Conservation (phyloP, 495 filamentous ascomycete species). For the Cetradonia linearis region DNA sequence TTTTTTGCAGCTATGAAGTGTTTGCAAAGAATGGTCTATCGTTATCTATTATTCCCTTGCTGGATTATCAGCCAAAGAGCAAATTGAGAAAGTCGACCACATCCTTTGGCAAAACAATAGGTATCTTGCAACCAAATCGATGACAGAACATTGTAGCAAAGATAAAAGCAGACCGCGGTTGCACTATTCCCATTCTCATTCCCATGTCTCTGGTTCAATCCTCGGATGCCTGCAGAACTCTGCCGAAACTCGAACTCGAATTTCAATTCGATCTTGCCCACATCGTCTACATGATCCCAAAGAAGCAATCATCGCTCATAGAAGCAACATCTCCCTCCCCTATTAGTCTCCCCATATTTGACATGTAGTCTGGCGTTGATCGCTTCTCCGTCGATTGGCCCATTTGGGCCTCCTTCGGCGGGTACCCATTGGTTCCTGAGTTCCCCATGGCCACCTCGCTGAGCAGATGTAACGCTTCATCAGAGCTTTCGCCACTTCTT, state of each 20-base stretch:
- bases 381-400: slow-evolving; percentile 31
- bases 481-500: slow-evolving; percentile 15
- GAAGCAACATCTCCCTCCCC: slow-evolving; percentile 25
- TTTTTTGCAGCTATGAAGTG: too few species aligned
- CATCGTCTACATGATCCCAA: slow-evolving; percentile 18
- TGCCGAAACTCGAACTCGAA: background rate
- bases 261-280: slow-evolving; percentile 4
- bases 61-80: too few species aligned
- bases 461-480: slow-evolving; percentile 43
- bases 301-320: slow-evolving; percentile 16
- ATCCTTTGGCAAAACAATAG: too few species aligned
- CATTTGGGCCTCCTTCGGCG: slow-evolving; percentile 14
- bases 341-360: slow-evolving; percentile 41
- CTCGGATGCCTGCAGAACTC: too few species aligned
- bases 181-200: background rate
- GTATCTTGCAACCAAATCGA: too few species aligned
- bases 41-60: too few species aligned
- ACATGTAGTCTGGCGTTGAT: background rate
- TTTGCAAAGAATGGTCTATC: too few species aligned
- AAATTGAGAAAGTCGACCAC: too few species aligned
- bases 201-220: background rate
- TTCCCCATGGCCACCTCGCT: slow-evolving; percentile 59
- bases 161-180: background rate
- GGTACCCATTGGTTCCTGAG: slow-evolving; percentile 25
- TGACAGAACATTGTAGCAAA: too few species aligned